A percentile compares a stretch with the other conserved stretches of the same genome.
These are phyloP conservation scores for Aspergillus quadrilineatus DNA, from an alignment of 2,329 filamentous ascomycete species.

Conservation along the genomic window DNA sequence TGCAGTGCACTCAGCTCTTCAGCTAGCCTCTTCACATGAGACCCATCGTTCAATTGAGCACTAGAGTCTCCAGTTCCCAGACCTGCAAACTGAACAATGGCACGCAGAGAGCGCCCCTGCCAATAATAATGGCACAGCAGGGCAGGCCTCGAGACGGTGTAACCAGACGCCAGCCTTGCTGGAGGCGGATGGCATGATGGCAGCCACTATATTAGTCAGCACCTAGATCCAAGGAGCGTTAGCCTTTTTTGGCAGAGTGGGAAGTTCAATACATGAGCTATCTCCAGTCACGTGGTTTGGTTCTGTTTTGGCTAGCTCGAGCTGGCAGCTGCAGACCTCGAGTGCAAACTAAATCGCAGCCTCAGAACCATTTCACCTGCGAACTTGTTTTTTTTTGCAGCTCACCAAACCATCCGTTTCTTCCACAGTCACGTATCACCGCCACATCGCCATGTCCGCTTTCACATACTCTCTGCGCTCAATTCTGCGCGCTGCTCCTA, in stretches of 20 bases:
- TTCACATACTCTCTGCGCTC: constrained; percentile 53
- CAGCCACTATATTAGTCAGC: too few species aligned
- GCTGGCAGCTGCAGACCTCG: too few species aligned
- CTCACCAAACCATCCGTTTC: not conserved
- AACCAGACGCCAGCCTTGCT: not conserved
- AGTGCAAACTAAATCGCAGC: too few species aligned
- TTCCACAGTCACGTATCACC: not conserved
- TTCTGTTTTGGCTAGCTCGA: too few species aligned
- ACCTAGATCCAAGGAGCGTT: too few species aligned
- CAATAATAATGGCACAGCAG: not conserved
- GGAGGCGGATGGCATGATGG: not conserved
- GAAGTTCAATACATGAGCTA: too few species aligned
- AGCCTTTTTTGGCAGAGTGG: too few species aligned
- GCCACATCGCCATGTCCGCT: constrained; percentile 32
- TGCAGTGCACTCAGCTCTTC: not conserved
- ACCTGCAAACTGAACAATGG: not conserved
- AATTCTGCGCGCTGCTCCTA: constrained; percentile 47
- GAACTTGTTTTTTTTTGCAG: not conserved
- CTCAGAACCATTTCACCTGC: too few species aligned
- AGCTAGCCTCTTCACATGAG: not conserved
- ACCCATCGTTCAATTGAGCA: not conserved
- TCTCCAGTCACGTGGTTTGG: too few species aligned
- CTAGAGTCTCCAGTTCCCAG: not conserved
- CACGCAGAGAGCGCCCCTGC: not conserved
- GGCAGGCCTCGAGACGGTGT: not conserved